Conservation (phyloP, 805 yeast species). For the Wickerhamiella sergipiensis region DNA sequence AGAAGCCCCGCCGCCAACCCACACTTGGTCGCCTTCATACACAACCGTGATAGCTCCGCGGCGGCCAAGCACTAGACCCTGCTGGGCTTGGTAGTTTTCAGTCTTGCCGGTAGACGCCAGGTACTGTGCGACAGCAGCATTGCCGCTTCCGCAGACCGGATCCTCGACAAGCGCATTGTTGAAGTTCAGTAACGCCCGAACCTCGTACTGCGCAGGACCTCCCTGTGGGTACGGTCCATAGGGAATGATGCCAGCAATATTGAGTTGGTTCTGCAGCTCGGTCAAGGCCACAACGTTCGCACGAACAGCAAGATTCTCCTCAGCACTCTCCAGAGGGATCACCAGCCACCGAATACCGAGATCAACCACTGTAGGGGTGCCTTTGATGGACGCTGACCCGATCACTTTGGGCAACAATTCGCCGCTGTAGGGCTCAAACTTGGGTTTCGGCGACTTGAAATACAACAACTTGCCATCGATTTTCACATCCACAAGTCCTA, state of each 20-base stretch:
- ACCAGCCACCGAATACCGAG: constrained; percentile 11
- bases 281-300: constrained; percentile 3
- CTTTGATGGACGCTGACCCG: background rate
- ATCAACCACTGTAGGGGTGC: constrained; percentile 2
- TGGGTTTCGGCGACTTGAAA: background rate
- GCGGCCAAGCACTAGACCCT: constrained; percentile 13
- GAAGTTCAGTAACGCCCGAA: constrained; percentile 12
- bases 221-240: constrained; percentile 5
- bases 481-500: constrained; percentile 27
- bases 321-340: constrained; percentile 1
- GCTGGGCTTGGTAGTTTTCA: constrained; percentile 7
- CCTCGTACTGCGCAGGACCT: constrained; percentile 4
- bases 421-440: constrained; percentile 1
- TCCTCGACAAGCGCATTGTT: constrained; percentile 7
- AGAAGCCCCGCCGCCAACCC: constrained; percentile 8
- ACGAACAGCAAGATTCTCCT: constrained; percentile 2
- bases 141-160: constrained; percentile 17
- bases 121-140: constrained; percentile 15
- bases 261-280: background rate
- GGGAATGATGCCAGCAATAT: constrained; percentile 7
- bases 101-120: background rate
- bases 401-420: background rate
- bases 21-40: constrained; percentile 8
- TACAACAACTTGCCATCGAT: constrained; percentile 24
- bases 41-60: constrained; percentile 7